Evolutionary conservation across 495 filamentous ascomycete species (phyloP), one percentile per base, ranked within the genome.

Genomic region (Bacidia rubella): DNA sequence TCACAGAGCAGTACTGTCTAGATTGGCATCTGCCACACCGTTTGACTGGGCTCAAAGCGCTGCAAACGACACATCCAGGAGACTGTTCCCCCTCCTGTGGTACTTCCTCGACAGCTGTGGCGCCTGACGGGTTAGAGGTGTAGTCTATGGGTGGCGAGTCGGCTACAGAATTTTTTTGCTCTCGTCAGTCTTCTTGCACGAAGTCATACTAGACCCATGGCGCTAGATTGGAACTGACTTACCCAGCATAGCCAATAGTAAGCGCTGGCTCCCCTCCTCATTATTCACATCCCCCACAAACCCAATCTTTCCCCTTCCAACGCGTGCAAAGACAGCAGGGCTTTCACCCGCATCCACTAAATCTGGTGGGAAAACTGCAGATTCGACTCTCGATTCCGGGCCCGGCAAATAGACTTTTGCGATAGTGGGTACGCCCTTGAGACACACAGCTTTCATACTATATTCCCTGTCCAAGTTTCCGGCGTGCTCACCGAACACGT

Each of bases 21-120:
- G 63, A 63, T 25, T 64, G 65, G 64, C 80, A 83, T 12, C 63
- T 65, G 0, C 63, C 66, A 62, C 80, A 83, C 19, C 62, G 66
- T 51, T 75, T 64, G 15, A 68, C 38, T 43, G 54, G 54, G 9
- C 15, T 47, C 38, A 26, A 43, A 11, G 26, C 24, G 19, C 54
- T 47, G 25, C 54, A 56, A n/a, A 39, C 23, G n/a, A 26, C 12
- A 39, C 54, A 56, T 32, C 48, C 54, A 2, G 40, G 42, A 47
- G 17, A 47, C 47, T 25, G 5, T 19, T 21, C 20, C 17, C 9
- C 15, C 20, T 22, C n/a, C 29, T n/a, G 49, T 15, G 11, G 11
- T 42, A 7, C 20, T 2, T 19, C 41, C 49, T 12, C 35, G 11
- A 23, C 24, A 4, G 12, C 1, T 11, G 11, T 2, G 10, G 0